Evolutionary conservation across 2,329 filamentous ascomycete species (phyloP).

Genomic region (Colletotrichum acutatum): DNA sequence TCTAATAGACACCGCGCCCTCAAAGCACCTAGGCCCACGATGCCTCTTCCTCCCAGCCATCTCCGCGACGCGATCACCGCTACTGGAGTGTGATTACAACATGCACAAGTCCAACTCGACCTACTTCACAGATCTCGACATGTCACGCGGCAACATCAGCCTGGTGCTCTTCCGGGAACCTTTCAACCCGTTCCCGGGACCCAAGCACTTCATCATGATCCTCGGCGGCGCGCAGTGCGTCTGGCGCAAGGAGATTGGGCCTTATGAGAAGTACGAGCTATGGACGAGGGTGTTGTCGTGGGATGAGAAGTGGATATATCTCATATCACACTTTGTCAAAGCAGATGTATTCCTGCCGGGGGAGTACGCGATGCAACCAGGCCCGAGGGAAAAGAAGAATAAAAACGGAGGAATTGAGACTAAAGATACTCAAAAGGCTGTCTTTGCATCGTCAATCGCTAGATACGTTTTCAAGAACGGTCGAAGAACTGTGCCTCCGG

Average conservation of each 20-base stretch:
- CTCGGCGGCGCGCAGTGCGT: slow-evolving; percentile 12
- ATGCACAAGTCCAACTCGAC: slow-evolving; percentile 85
- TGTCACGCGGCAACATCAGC: slow-evolving; percentile 83
- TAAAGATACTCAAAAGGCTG: slow-evolving; percentile 65
- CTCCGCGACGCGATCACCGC: slow-evolving; percentile 71
- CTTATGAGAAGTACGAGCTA: slow-evolving; percentile 29
- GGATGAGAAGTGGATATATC: slow-evolving; percentile 86
- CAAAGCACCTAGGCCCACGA: slow-evolving; percentile 40
- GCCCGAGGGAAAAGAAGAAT: slow-evolving; percentile 14
- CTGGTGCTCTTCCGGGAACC: slow-evolving; percentile 69
- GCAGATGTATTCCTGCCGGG: slow-evolving; percentile 66
- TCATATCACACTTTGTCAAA: slow-evolving; percentile 78
- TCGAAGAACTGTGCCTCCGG: slow-evolving; percentile 84
- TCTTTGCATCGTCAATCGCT: slow-evolving; percentile 77
- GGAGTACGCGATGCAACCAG: slow-evolving; percentile 53
- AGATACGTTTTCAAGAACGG: slow-evolving; percentile 88
- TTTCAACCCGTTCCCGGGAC: slow-evolving; percentile 53
- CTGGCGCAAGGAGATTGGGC: slow-evolving; percentile 29
- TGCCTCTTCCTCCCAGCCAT: slow-evolving; percentile 57
- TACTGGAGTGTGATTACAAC: slow-evolving; percentile 88
- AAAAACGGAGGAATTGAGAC: neutral
- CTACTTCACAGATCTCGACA: slow-evolving; percentile 90
- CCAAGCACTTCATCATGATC: slow-evolving; percentile 67
- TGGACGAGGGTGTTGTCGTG: slow-evolving; percentile 53
- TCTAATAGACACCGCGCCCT: slow-evolving; percentile 34